Evolutionary conservation across 2,329 filamentous ascomycete genomes (phyloP), one percentile per base, ranked within the genome.

Genomic region (Paecilomyces formosus): DNA sequence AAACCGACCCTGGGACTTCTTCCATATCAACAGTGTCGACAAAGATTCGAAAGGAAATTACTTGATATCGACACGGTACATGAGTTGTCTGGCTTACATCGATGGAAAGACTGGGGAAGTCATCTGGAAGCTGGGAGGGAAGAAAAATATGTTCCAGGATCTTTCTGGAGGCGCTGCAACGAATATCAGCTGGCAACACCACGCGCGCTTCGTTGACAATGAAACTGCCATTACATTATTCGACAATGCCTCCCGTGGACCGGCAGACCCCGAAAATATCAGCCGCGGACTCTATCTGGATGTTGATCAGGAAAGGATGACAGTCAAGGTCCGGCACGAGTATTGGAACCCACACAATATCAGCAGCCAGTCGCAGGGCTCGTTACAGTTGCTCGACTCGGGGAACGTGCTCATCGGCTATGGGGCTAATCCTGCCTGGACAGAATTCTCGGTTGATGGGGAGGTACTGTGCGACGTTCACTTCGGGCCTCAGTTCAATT

Each of bases 21-120:
- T 83, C 69, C 81, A 83, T 66, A 78, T 84, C 66, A 83, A 82
- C 67, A 80, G 80, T 35, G 70, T 85, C 28, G 78, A 82, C 63
- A 82, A 83, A 64, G 77, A 79, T 56, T 63, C 68, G 0, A 63
- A 74, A 0, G 80, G 80, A 3, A 79, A 85, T 63, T 85, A 81
- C 58, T 66, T 85, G 11, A 73, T 85, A 35, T 85, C 81, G 0
- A 74, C 78, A 0, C 78, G 81, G 1, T 76, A 83, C 63, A 74
- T 77, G 55, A 76, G 76, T 63, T 74, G 77, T 18, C 70, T 84
- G 11, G 72, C 73, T 31, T 77, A 76, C 55, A 76, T 85, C 63
- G 77, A 79, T 58, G 72, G 74, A 13, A 72, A 71, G 9, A 76
- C 77, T 7, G 81, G 82, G 31, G 70, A 70, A 24, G 72, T 83